phyloP scores from a whole-genome alignment of 768 basidiomycete genomes.

The Calocera viscosa region DNA sequence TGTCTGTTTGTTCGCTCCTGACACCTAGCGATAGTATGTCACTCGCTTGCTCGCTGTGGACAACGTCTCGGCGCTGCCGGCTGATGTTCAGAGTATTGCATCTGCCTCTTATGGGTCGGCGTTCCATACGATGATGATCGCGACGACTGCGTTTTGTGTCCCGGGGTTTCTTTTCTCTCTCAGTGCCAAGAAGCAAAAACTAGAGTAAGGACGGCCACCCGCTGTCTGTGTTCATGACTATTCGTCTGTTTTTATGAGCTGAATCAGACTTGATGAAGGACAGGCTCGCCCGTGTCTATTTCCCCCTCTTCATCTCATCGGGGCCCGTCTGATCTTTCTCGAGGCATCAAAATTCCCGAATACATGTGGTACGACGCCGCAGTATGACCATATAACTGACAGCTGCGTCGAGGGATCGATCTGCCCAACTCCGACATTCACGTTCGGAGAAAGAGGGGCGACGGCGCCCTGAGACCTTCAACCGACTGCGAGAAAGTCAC shows the following conservation, averaged over 20 bases:
- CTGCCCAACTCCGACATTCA: too few species aligned
- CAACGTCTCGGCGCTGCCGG: not conserved
- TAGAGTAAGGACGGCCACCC: not conserved
- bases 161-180: not conserved
- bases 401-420: too few species aligned
- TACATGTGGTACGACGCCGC: too few species aligned
- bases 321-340: too few species aligned
- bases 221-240: not conserved
- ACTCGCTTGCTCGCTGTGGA: not conserved
- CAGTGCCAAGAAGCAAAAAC: not conserved
- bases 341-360: too few species aligned
- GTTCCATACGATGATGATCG: slow-evolving; percentile 4
- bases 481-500: too few species aligned
- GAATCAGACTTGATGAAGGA: not conserved
- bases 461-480: too few species aligned
- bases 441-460: too few species aligned
- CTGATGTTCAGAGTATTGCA: not conserved
- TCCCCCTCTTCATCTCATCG: too few species aligned
- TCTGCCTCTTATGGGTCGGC: not conserved
- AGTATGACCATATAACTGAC: too few species aligned
- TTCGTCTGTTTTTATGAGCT: not conserved
- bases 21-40: not conserved
- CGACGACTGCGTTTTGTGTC: not conserved
- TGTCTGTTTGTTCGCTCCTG: not conserved
- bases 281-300: too few species aligned